Evolutionary conservation across 140 eudicot genomes (phyloP), one percentile per base, ranked within the genome.

Genomic region (Oenanthe javanica): DNA sequence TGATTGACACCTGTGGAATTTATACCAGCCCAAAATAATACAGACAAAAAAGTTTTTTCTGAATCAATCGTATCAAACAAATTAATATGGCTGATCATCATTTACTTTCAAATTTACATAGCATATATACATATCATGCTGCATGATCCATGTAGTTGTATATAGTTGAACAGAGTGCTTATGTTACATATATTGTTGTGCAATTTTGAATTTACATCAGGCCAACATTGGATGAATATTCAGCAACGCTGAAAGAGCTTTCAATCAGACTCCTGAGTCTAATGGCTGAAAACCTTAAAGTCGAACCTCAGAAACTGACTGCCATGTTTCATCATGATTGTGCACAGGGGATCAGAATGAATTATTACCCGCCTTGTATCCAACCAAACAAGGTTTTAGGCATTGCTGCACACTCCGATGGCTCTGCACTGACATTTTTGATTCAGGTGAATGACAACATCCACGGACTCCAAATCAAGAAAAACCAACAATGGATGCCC

Each of bases 381-480:
- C 80, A 87, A n/a, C 86, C 97, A 10, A 45, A 88, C 48, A 79
- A 71, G 69, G 91, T 93, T 55, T 63, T 90, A 52, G 96, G 97
- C 38, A 73, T 90, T 52, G 36, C 88, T 69, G 89, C 96, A 0
- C 97, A 92, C 81, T 87, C 97, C 0, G 97, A 92, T 83, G 84
- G 87, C 64, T 47, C 76, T 11, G 84, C 81, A 9, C 75, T 93
- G 31, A 87, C 94, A 18, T 71, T 90, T 9, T 77, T 89, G 51
- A 50, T 92, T 14, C 89, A 88, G 78, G 89, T 87, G 31, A 88
- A 84, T 5, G 63, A 55, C 46, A 87, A 87, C 9, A 83, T 87
- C 36, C 82, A 85, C 43, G 96, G 92, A 10, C 88, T 92, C 0
- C 93, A 92, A 61, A 83, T 92, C 55, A 87, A 75, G 72, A 86